Evolutionary conservation across 768 basidiomycete genomes (phyloP), one percentile per base, ranked within the genome.

Genomic region (Termitomyces sp.): DNA sequence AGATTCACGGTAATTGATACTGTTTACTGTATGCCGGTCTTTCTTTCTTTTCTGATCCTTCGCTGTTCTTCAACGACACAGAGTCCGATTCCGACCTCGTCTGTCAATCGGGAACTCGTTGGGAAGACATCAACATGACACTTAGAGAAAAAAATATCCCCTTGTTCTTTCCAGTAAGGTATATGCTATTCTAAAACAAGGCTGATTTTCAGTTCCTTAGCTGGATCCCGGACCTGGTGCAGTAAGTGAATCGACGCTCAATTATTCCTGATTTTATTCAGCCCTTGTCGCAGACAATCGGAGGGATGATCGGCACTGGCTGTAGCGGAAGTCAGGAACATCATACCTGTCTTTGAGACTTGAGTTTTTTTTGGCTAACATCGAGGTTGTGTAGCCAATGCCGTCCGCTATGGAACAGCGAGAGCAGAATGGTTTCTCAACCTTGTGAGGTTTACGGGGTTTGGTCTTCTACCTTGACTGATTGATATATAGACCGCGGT

Each of bases 381-480:
- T 16, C 36, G 36, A n/a, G 28, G 28, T 44, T 36, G 26, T 53
- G 28, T 36, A 89, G 88, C 89, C 18, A 90, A 90, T 65, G 88
- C 90, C 20, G 89, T 91, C 9, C 77, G 90, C 60, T 94, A 93
- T 69, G 93, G 91, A 51, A 94, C 92, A 15, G 92, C 92, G 5
- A 88, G 86, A 68, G 87, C 81, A 0, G 92, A 94, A 72, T 93
- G 92, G 91, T 90, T 92, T 66, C 74, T 93, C 50, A 93, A 90
- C 65, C 71, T 88, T 41, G 90, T 87, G 55, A 63, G 85, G 75
- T 4, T 52, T 42, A 46, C 41, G 9, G 1, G 49, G n/a, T 39
- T 51, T 47, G 22, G 22, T 46, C 22, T 37, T 16, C 46, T 28
- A 24, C 37, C 49, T 51, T 56, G 60, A 53, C 46, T 68, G 63